A percentile compares a stretch with the other conserved stretches of the same genome.
These are phyloP conservation scores for Fraxinus velutina DNA, from an alignment of 305 asterid genomes.

Conservation along the genomic window DNA sequence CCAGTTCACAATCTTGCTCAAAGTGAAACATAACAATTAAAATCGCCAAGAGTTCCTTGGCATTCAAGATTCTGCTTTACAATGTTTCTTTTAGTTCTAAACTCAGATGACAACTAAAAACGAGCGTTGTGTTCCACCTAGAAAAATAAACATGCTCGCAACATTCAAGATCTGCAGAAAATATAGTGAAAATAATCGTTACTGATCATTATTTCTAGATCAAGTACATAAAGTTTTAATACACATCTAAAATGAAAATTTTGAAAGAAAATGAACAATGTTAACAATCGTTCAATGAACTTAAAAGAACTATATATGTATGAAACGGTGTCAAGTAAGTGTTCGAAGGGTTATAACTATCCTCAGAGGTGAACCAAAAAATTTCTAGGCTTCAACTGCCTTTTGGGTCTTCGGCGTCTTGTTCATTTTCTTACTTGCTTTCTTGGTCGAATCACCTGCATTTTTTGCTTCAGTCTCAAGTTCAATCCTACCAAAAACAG, in stretches of 20 bases:
- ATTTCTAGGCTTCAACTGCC: slow-evolving; percentile 52
- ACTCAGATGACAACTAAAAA: not conserved
- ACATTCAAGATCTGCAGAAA: not conserved
- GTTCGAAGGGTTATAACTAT: not conserved
- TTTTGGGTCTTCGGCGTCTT: slow-evolving; percentile 34
- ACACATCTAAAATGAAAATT: not conserved
- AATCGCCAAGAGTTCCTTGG: not conserved
- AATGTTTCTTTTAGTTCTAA: not conserved
- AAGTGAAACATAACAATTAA: not conserved
- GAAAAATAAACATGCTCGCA: not conserved
- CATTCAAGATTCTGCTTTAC: not conserved
- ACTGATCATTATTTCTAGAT: not conserved
- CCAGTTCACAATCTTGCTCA: not conserved
- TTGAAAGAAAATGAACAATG: not conserved
- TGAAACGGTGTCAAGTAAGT: not conserved
- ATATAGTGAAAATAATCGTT: not conserved
- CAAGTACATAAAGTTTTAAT: not conserved
- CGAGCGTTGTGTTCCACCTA: not conserved
- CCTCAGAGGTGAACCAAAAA: not conserved
- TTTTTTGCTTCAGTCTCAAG: slow-evolving; percentile 36
- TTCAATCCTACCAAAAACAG: slow-evolving; percentile 77
- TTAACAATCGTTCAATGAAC: not conserved
- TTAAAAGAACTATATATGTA: not conserved
- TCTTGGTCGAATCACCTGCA: slow-evolving; percentile 41
- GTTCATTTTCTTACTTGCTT: slow-evolving; percentile 42